phyloP scores from a whole-genome alignment of 306 rosid species.

The Trifolium fragiferum region DNA sequence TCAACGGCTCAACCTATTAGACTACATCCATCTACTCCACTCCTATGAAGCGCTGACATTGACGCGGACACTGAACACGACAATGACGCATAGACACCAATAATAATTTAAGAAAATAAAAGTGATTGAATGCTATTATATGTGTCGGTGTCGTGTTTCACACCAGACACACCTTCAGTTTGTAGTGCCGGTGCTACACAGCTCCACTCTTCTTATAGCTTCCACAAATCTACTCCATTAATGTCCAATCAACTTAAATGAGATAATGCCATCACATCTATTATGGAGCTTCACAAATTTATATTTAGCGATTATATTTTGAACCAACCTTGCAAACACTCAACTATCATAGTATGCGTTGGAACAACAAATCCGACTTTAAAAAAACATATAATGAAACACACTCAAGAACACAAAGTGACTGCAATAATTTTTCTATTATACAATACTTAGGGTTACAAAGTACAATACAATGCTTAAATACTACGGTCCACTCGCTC shows the following conservation, averaged over 20 bases:
- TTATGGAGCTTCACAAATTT: not conserved
- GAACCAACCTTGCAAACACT: not conserved
- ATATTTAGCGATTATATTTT: not conserved
- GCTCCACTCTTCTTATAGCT: slow-evolving; percentile 4
- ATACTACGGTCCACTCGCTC: not conserved
- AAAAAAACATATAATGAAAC: not conserved
- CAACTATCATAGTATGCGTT: not conserved
- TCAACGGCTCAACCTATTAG: not conserved
- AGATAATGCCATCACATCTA: not conserved
- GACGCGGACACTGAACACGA: not conserved
- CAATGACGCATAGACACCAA: not conserved
- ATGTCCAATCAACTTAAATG: not conserved
- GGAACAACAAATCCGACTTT: not conserved
- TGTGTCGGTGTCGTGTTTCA: not conserved
- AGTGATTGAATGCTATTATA: not conserved
- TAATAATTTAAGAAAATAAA: not conserved
- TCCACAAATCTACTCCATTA: not conserved
- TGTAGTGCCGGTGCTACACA: not conserved
- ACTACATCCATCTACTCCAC: not conserved
- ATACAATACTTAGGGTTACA: not conserved
- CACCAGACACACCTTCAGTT: not conserved
- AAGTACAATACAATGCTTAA: not conserved
- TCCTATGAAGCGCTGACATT: not conserved
- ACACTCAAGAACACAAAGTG: not conserved
- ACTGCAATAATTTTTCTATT: not conserved